Evolutionary conservation across 2,329 filamentous ascomycete species (phyloP).

Genomic region (Cercospora sojina): DNA sequence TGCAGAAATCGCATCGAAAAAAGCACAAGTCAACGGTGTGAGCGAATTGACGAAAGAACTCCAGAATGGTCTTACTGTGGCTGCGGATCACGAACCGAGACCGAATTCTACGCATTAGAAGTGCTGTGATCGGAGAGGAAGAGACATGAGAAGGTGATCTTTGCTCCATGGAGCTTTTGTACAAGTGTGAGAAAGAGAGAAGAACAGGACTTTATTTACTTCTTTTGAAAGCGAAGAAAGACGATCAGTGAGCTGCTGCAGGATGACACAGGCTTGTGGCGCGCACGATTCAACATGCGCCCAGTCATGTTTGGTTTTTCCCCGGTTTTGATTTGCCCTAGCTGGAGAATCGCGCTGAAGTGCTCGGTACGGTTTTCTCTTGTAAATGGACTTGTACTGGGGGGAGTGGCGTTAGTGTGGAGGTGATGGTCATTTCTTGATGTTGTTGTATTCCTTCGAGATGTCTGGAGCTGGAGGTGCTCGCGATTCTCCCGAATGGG

Average conservation of each 20-base stretch:
- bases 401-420: neutral
- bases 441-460: neutral
- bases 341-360: neutral
- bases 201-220: neutral
- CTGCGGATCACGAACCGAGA: slow-evolving; percentile 1
- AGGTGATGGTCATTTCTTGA: neutral
- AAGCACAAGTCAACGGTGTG: neutral
- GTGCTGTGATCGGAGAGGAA: neutral
- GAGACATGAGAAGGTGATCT: neutral
- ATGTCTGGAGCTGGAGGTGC: slow-evolving; percentile 22
- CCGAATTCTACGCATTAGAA: slow-evolving; percentile 3
- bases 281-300: slow-evolving; percentile 16
- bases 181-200: neutral
- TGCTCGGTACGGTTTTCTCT: neutral
- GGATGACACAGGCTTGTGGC: neutral
- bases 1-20: slow-evolving; percentile 9
- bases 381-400: neutral
- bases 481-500: slow-evolving; percentile 15
- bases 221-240: neutral
- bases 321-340: neutral
- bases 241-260: neutral
- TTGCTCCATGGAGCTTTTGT: neutral
- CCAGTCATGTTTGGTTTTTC: slow-evolving; percentile 13
- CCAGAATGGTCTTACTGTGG: neutral
- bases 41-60: slow-evolving; percentile 12